A percentile compares a stretch with the other conserved stretches of the same genome.
phyloP scores from a whole-genome alignment of 192 early-diverging fungal genomes.

The Piromyces finnis region DNA sequence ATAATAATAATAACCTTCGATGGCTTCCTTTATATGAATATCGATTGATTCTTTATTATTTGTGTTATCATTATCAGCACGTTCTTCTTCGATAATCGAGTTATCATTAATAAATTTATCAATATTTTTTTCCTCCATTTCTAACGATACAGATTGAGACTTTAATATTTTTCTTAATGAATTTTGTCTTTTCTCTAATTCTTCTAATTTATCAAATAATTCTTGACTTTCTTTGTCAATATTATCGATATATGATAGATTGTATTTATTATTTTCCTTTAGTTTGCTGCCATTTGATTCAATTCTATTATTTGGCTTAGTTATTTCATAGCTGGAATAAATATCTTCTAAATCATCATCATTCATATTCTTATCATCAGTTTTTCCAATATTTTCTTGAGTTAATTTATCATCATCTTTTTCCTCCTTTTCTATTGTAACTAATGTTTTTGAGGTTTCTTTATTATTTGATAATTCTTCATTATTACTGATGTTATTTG shows the following conservation, averaged over 20 bases:
- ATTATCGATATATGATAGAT: neutral
- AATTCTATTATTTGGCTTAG: neutral
- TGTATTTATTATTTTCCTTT: neutral
- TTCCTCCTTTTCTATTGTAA: too few relatives aligned
- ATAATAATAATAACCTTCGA: neutral
- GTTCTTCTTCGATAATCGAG: neutral
- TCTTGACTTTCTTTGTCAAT: neutral
- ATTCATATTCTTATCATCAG: neutral
- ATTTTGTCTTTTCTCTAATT: neutral
- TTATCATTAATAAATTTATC: neutral
- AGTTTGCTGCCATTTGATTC: too few relatives aligned
- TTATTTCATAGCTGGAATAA: neutral
- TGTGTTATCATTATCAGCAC: neutral
- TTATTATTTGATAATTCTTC: neutral
- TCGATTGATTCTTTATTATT: neutral
- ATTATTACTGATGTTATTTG: neutral
- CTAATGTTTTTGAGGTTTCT: neutral
- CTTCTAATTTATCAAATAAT: neutral
- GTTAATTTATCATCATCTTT: neutral
- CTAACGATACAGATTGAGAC: neutral
- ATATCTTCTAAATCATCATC: neutral
- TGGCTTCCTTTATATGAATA: neutral
- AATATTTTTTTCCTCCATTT: neutral
- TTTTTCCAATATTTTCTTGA: neutral
- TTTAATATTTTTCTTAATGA: neutral